These are phyloP conservation scores for Elaphomyces granulatus DNA, from an alignment of 495 filamentous ascomycete genomes.

Conservation along the genomic window DNA sequence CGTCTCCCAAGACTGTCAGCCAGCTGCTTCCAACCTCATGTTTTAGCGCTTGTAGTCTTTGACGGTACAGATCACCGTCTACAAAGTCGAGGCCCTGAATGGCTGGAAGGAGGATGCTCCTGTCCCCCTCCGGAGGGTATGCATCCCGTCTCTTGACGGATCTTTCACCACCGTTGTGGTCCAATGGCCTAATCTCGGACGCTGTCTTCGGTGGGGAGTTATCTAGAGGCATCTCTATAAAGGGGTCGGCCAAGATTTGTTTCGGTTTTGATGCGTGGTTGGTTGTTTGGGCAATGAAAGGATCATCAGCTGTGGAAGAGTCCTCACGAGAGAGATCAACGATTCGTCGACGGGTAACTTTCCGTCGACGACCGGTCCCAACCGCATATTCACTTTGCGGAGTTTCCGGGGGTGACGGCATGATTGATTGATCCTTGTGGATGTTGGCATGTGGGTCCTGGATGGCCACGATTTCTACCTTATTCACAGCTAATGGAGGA, in stretches of 20 bases:
- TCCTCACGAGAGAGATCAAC: slow-evolving; percentile 65
- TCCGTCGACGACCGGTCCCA: slow-evolving; percentile 33
- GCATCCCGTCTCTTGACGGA: not conserved
- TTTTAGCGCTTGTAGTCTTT: slow-evolving; percentile 71
- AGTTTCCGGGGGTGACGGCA: slow-evolving; percentile 32
- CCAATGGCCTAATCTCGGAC: slow-evolving; percentile 2
- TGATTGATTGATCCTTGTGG: slow-evolving; percentile 35
- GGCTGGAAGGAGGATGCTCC: not conserved
- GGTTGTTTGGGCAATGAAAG: not conserved
- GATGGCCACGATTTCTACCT: slow-evolving; percentile 15
- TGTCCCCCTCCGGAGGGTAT: not conserved
- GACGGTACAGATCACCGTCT: slow-evolving; percentile 64
- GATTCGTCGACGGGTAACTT: slow-evolving; percentile 54
- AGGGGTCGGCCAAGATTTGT: not conserved
- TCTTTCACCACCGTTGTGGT: not conserved
- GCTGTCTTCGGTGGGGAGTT: not conserved
- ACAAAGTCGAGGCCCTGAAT: slow-evolving; percentile 39
- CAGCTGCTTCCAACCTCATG: slow-evolving; percentile 74
- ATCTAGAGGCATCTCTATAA: not conserved
- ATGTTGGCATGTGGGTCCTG: slow-evolving; percentile 5
- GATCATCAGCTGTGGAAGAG: slow-evolving; percentile 23
- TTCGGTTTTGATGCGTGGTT: not conserved
- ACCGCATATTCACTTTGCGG: slow-evolving; percentile 17
- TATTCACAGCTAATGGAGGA: slow-evolving; percentile 48
- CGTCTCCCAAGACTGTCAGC: slow-evolving; percentile 68